Base-by-base conservation (phyloP, 2,329 filamentous ascomycete species). In the Grosmannia serpens region DNA sequence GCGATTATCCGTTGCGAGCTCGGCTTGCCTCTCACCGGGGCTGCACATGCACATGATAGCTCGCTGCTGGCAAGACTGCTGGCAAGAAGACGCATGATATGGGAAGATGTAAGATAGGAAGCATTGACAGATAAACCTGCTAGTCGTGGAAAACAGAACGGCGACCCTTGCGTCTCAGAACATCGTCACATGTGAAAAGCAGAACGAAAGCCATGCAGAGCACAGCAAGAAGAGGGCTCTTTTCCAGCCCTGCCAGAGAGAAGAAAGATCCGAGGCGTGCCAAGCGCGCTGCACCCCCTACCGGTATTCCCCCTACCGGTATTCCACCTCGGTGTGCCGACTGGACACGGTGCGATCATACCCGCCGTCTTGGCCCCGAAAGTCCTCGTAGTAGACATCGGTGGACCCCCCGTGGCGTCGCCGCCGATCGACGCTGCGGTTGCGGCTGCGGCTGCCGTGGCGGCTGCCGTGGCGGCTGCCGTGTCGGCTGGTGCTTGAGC, bases 381-480 rank as follows among this genome's bases (percentile, higher is more conserved):
- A 33, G 26, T 33, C 56, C n/a, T 55, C 59, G 53, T 60, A 59
- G 55, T 62, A 63, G 29, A 62, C 59, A 55, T 63, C 62, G 52
- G 62, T 60, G 11, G 61, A 26, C 60, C 60, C 50, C 56, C 57
- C 24, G 55, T 41, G 26, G 59, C 62, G 22, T 55, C 58, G 8
- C 2, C 38, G 55, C 11, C 38, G 53, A 3, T n/a, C 7, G 6
- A 27, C 17, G 29, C 29, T 33, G 15, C 31, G 50, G 11, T n/a
- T 55, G 38, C 35, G 54, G 35, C 47, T 60, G 53, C 35, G 52
- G 33, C 52, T 56, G 26, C 41, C 26, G 56, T 33, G 58, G 44
- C 33, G 47, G 46, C 56, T 53, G 35, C 27, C 17, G 27, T 8
- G n/a, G 49, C 35, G n/a, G 53, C 53, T 44, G 26, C 38, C 20